Base-by-base conservation (phyloP, 148 eudicot species). In the Polygonum aviculare region DNA sequence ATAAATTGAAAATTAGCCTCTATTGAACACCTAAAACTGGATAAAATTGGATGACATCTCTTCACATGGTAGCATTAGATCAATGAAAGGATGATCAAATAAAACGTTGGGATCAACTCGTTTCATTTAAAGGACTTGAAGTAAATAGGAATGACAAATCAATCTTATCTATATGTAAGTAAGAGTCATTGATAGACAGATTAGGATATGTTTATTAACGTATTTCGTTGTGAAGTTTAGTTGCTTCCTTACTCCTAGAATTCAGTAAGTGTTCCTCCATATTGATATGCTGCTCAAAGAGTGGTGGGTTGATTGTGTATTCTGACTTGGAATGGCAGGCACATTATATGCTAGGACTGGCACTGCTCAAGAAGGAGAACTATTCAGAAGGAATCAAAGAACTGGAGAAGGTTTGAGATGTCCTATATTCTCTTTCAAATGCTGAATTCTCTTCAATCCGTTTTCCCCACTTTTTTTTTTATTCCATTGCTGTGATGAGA, bases 291-390 rank as follows among this genome's bases (percentile, higher is more conserved):
- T 63, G 16, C 31, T 65, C 41, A 33, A 1, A 9, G 70, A 35
- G n/a, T 11, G 12, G 35, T 65, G 19, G 44, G 44, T 21, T 62
- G 69, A 62, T 38, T 26, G 16, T 31, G 69, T 15, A 36, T 35
- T 63, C 40, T 35, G 70, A 14, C 72, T 15, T 67, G 72, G 39
- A 10, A 31, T 79, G 73, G 67, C 73, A 80, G 73, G 80, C 80
- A 33, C 80, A 78, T 49, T 78, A 78, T 67, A 78, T 78, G 80
- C 80, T 78, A 26, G 80, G 80, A 54, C 62, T 78, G 60, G 77
- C 80, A 18, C 48, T 78, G 50, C 62, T 78, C 45, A 33, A 73
- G 76, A 73, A 41, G 54, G 35, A 72, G 35, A 71, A 78, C 19
- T 73, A 38, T 57, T 35, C 76, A 12, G 55, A 72, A 55, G 80